Evolutionary conservation across 225 moss, liverwort and hornwort genomes (phyloP).

Genomic region (Bryum argenteum): DNA sequence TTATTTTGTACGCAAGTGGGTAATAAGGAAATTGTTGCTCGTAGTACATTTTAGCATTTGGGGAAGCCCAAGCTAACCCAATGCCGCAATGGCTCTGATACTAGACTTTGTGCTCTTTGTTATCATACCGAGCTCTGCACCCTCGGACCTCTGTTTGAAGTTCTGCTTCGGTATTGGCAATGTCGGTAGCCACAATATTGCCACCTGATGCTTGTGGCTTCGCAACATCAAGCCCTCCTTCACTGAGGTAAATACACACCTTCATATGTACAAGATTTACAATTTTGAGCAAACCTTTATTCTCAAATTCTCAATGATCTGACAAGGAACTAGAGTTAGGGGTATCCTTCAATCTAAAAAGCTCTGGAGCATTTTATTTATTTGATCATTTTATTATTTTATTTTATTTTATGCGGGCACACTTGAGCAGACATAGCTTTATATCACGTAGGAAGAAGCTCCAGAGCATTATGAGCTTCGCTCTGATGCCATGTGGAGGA

Average conservation of each 20-base stretch:
- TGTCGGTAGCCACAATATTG: constrained; percentile 60
- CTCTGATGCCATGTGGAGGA: too few species aligned
- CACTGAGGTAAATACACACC: constrained; percentile 66
- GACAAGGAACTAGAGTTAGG: too few species aligned
- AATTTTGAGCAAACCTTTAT: too few species aligned
- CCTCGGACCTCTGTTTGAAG: constrained; percentile 64
- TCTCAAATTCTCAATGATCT: too few species aligned
- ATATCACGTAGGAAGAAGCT: too few species aligned
- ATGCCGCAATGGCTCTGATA: constrained; percentile 68
- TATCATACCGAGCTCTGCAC: constrained; percentile 64
- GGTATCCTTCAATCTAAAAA: too few species aligned
- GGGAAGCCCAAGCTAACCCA: constrained; percentile 61
- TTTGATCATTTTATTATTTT: too few species aligned
- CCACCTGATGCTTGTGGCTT: constrained; percentile 59
- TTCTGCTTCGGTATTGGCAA: constrained; percentile 67
- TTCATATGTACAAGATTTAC: neutral
- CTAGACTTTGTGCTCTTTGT: constrained; percentile 57
- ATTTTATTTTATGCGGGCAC: too few species aligned
- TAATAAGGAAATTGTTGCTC: constrained; percentile 57
- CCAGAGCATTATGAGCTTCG: too few species aligned
- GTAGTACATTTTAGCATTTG: constrained; percentile 53
- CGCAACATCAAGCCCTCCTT: constrained; percentile 70
- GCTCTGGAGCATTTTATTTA: too few species aligned
- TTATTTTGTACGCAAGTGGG: constrained; percentile 61
- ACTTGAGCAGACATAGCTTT: too few species aligned